Evolutionary conservation across 2,329 filamentous ascomycete species (phyloP).

Genomic region (Clonostachys rhizophaga): DNA sequence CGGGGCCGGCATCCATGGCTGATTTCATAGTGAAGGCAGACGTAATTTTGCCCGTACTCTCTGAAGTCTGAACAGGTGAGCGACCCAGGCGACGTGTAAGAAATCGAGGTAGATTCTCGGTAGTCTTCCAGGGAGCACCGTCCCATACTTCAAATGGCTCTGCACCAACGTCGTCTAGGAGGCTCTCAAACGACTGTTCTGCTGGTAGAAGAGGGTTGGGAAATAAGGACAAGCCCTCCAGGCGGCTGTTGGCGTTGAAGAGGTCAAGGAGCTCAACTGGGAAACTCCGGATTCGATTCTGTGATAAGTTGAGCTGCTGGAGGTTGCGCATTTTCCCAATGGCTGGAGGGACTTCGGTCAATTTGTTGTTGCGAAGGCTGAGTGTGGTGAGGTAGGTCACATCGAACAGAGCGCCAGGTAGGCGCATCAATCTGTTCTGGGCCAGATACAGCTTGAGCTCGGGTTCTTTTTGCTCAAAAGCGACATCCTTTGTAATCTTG

Average conservation of each 20-base stretch:
- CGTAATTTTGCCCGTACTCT: slow-evolving; percentile 17
- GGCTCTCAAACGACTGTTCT: slow-evolving; percentile 1
- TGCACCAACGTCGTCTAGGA: slow-evolving; percentile 1
- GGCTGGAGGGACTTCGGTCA: slow-evolving; percentile 55
- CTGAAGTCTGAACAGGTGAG: slow-evolving; percentile 21
- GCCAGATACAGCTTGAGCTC: slow-evolving; percentile 57
- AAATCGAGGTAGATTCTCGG: slow-evolving; percentile 8
- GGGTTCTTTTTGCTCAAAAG: slow-evolving; percentile 55
- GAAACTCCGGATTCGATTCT: slow-evolving; percentile 56
- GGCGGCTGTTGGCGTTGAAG: slow-evolving; percentile 34
- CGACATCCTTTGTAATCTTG: slow-evolving; percentile 47
- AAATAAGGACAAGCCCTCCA: slow-evolving; percentile 49
- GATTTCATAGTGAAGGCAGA: slow-evolving; percentile 21
- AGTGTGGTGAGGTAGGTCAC: slow-evolving; percentile 59
- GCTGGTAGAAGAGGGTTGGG: slow-evolving; percentile 58
- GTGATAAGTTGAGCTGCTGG: slow-evolving; percentile 58
- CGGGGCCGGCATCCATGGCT: background rate
- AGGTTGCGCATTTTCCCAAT: slow-evolving; percentile 56
- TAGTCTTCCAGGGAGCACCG: slow-evolving; percentile 1
- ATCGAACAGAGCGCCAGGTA: slow-evolving; percentile 58
- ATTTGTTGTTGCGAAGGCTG: slow-evolving; percentile 59
- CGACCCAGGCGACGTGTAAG: slow-evolving; percentile 17
- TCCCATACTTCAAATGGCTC: slow-evolving; percentile 4
- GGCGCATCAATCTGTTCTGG: slow-evolving; percentile 47
- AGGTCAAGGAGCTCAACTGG: slow-evolving; percentile 60